Percentiles rank a stretch among this genome's conserved stretches.
These are phyloP conservation scores for Pyrenophora teres DNA, from an alignment of 2,329 filamentous ascomycete species.

Conservation along the genomic window DNA sequence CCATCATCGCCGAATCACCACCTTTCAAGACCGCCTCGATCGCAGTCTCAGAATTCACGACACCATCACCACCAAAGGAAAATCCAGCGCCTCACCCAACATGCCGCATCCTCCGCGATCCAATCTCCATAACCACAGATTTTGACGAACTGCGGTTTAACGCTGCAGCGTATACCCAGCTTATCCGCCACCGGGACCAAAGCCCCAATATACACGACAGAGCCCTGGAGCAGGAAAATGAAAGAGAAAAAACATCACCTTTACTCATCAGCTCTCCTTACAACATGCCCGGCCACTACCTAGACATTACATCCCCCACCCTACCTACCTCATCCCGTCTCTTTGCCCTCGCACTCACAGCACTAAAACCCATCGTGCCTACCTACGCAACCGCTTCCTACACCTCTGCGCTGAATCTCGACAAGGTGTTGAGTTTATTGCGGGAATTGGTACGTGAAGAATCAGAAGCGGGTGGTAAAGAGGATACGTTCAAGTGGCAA, in stretches of 20 bases:
- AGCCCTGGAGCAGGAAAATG: neutral
- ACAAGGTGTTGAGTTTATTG: slow-evolving; percentile 63
- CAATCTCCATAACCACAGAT: slow-evolving; percentile 33
- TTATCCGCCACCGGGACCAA: slow-evolving; percentile 10
- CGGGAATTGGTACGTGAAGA: slow-evolving; percentile 56
- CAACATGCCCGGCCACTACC: slow-evolving; percentile 68
- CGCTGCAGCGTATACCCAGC: slow-evolving; percentile 39
- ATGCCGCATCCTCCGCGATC: slow-evolving; percentile 23
- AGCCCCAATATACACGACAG: neutral
- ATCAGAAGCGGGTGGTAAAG: slow-evolving; percentile 24
- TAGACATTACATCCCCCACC: slow-evolving; percentile 64
- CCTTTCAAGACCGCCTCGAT: neutral
- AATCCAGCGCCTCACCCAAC: neutral
- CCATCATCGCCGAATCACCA: neutral
- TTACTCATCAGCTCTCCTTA: slow-evolving; percentile 77
- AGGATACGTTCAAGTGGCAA: slow-evolving; percentile 55
- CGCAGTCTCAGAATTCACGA: neutral
- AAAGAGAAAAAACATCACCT: neutral
- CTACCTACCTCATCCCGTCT: slow-evolving; percentile 69
- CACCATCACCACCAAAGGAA: neutral
- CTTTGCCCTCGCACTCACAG: slow-evolving; percentile 71
- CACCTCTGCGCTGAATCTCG: slow-evolving; percentile 77
- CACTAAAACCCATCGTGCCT: slow-evolving; percentile 63
- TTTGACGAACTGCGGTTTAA: slow-evolving; percentile 43
- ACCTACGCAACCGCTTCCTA: slow-evolving; percentile 82